Conservation (phyloP, 495 filamentous ascomycete species). For the Apiosordaria backusii region DNA sequence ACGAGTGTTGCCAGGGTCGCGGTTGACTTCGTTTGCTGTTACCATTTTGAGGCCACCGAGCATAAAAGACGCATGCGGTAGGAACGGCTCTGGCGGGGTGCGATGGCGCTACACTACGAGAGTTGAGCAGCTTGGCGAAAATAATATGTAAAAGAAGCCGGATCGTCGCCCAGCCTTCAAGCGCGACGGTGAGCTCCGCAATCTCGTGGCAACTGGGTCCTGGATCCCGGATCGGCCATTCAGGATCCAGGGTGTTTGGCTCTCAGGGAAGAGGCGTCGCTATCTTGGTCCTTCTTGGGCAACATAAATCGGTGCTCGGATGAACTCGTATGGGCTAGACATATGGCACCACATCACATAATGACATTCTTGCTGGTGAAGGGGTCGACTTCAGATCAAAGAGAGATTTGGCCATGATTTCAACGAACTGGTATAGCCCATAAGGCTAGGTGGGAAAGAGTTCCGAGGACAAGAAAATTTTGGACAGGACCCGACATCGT, state of each 20-base stretch:
- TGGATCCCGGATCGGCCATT: neutral
- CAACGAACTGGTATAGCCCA: neutral
- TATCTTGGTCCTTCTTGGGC: neutral
- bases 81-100: neutral
- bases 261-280: too few species aligned
- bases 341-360: neutral
- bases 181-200: neutral
- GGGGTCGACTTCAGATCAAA: neutral
- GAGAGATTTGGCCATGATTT: neutral
- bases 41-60: neutral
- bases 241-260: neutral
- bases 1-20: neutral
- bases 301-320: neutral
- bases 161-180: constrained; percentile 1
- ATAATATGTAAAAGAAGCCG: neutral
- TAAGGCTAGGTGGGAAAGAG: neutral
- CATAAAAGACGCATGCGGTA: neutral
- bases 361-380: neutral
- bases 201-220: neutral
- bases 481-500: too few species aligned
- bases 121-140: constrained; percentile 3
- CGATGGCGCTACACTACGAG: neutral
- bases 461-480: neutral
- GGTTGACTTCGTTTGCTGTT: neutral
- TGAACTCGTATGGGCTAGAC: too few species aligned